Percentiles rank a stretch among this genome's conserved stretches.
phyloP scores from a whole-genome alignment of 2,329 filamentous ascomycete species.

The Beauveria pseudobassiana region DNA sequence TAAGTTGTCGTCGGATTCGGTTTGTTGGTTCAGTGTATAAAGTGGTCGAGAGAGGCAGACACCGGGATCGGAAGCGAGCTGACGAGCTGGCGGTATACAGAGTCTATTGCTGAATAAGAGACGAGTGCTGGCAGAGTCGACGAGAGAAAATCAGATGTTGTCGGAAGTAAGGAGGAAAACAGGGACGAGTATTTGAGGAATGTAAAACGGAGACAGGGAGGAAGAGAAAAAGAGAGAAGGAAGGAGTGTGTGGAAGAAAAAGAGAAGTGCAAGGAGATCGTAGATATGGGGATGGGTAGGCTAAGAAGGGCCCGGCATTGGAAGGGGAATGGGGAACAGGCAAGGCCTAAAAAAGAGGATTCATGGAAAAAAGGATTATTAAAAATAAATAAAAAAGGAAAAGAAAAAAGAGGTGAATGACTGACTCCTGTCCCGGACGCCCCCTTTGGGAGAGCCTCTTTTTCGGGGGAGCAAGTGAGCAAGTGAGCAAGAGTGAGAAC shows the following conservation, averaged over 20 bases:
- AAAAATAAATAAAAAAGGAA: neutral
- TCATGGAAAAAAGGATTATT: neutral
- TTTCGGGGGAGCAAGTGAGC: neutral
- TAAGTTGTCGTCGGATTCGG: neutral
- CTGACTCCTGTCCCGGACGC: slow-evolving; percentile 10
- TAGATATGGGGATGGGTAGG: slow-evolving; percentile 15
- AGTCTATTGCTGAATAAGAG: neutral
- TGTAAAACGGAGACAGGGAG: neutral
- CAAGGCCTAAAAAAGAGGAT: slow-evolving; percentile 3
- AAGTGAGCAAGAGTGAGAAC: neutral
- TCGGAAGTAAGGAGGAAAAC: neutral
- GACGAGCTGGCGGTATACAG: neutral
- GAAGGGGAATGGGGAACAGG: slow-evolving; percentile 4
- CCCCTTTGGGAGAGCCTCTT: neutral
- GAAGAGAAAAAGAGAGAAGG: slow-evolving; percentile 15
- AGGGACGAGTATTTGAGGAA: slow-evolving; percentile 8
- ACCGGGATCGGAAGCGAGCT: slow-evolving; percentile 6
- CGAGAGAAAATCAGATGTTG: neutral
- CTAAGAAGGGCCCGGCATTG: slow-evolving; percentile 11
- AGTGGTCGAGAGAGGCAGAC: slow-evolving; percentile 14
- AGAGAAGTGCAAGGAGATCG: slow-evolving; percentile 14
- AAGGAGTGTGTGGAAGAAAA: slow-evolving; percentile 17
- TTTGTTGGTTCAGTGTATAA: neutral
- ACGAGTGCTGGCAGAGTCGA: neutral
- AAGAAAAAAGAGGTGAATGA: neutral